Conservation (phyloP, 2,329 filamentous ascomycete genomes). For the Phaeosphaeria sp. region DNA sequence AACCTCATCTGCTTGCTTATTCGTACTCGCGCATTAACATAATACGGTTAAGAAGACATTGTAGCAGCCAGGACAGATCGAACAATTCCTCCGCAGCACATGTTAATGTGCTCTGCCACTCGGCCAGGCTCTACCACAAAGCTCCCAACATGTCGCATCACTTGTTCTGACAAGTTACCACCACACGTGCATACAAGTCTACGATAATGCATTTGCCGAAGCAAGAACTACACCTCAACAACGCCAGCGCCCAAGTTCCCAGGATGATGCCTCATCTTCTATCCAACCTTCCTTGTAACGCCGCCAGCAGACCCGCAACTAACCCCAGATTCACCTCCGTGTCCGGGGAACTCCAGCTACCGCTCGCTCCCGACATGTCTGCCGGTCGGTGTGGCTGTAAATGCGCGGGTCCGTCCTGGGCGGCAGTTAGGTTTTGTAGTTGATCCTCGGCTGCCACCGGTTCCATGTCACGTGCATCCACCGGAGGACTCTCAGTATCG, state of each 20-base stretch:
- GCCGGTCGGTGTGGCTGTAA: not conserved
- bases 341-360: not conserved
- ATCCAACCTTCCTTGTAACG: not conserved
- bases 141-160: too few species aligned
- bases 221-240: not conserved
- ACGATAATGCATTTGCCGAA: not conserved
- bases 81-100: too few species aligned
- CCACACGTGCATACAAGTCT: not conserved
- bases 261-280: not conserved
- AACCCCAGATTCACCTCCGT: not conserved
- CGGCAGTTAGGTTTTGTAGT: not conserved
- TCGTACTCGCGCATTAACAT: not conserved
- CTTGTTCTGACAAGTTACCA: constrained; percentile 5
- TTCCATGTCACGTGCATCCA: not conserved
- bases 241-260: not conserved
- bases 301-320: not conserved
- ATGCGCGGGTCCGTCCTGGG: not conserved
- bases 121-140: too few species aligned
- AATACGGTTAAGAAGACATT: not conserved
- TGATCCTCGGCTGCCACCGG: not conserved
- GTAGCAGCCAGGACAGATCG: not conserved
- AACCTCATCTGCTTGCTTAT: not conserved
- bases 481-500: not conserved
- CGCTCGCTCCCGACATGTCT: not conserved
- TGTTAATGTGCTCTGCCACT: not conserved